Evolutionary conservation across 371 early-diverging fungal species (phyloP).

Genomic region (Saksenaea vasiformis): DNA sequence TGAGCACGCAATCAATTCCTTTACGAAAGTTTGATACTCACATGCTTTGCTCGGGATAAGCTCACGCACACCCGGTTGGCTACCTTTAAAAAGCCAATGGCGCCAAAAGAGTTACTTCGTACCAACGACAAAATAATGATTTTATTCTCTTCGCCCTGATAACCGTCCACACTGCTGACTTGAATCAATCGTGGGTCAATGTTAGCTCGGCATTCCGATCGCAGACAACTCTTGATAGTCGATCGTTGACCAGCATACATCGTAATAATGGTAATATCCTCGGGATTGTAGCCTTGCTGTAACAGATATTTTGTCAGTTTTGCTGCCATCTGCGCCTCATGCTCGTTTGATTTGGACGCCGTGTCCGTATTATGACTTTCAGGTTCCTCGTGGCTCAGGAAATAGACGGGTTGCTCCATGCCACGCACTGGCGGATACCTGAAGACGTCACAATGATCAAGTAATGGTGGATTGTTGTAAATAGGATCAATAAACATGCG

Average conservation of each 20-base stretch:
- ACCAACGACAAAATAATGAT: conserved; percentile 75
- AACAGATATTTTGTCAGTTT: conserved; percentile 57
- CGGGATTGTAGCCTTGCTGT: conserved; percentile 49
- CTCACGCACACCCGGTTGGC: conserved; percentile 78
- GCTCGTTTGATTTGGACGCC: conserved; percentile 60
- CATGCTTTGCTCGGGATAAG: conserved; percentile 70
- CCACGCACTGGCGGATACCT: conserved; percentile 58
- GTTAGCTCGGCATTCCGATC: conserved; percentile 29
- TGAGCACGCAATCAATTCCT: background rate
- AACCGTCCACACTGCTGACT: conserved; percentile 78
- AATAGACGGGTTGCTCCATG: conserved; percentile 57
- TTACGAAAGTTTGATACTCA: conserved; percentile 15
- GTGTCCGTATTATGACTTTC: conserved; percentile 45
- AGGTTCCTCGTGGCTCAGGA: conserved; percentile 56
- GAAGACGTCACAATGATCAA: conserved; percentile 52
- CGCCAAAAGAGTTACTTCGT: conserved; percentile 55
- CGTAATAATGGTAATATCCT: conserved; percentile 60
- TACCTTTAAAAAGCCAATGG: conserved; percentile 78
- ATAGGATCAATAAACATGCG: conserved; percentile 59
- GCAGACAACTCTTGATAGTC: conserved; percentile 37
- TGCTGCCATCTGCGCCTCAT: conserved; percentile 62
- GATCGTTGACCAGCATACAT: conserved; percentile 65
- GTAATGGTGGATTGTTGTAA: conserved; percentile 47
- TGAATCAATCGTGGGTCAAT: conserved; percentile 38
- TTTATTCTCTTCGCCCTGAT: conserved; percentile 79